These are phyloP conservation scores for Escovopsis weberi DNA, from an alignment of 2,329 filamentous ascomycete genomes.

Conservation along the genomic window DNA sequence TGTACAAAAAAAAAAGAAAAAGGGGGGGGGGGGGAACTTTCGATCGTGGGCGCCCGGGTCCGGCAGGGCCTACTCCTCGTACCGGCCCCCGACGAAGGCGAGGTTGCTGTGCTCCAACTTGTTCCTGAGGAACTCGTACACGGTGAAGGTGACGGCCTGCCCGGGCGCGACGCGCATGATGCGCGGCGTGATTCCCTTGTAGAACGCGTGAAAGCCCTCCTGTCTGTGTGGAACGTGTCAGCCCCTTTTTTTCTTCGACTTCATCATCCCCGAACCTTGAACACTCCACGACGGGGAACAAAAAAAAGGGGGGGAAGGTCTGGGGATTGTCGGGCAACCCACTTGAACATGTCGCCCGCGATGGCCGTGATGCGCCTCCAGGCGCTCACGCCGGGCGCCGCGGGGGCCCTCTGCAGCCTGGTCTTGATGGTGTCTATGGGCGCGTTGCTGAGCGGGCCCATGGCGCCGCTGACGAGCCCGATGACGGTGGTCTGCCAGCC, in stretches of 20 bases:
- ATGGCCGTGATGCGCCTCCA: conserved; percentile 66
- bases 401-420: conserved; percentile 77
- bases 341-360: conserved; percentile 72
- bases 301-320: no score
- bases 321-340: conserved; percentile 13
- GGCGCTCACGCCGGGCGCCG: conserved; percentile 66
- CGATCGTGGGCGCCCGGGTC: no score
- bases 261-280: not conserved
- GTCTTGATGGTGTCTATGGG: conserved; percentile 99
- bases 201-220: conserved; percentile 89
- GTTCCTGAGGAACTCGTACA: conserved; percentile 65
- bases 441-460: conserved; percentile 91
- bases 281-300: not conserved
- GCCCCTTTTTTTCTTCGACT: not conserved
- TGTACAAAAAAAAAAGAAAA: no score
- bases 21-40: no score
- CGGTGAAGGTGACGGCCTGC: conserved; percentile 65
- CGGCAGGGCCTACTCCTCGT: conserved; percentile 40
- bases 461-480: conserved; percentile 80
- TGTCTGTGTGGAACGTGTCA: conserved; percentile 37
- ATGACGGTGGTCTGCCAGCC: conserved; percentile 85
- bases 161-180: conserved; percentile 96
- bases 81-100: conserved; percentile 45
- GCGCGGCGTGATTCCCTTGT: conserved; percentile 95
- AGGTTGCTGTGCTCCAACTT: conserved; percentile 54